These are phyloP conservation scores for Bruguiera gymnorhiza DNA, from an alignment of 345 rosid species.

Conservation along the genomic window DNA sequence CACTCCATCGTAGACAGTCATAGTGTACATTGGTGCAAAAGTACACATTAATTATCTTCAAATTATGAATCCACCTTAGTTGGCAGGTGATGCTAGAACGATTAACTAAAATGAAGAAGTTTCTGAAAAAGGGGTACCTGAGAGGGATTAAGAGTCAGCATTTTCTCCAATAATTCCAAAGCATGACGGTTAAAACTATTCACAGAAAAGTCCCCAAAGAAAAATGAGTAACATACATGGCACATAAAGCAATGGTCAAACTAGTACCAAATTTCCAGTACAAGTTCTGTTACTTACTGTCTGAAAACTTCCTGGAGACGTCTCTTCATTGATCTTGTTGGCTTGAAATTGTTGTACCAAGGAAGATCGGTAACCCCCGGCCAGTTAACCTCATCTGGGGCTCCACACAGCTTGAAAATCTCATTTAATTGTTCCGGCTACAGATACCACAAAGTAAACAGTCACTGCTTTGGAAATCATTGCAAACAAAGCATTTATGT, in stretches of 20 bases:
- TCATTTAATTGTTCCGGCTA: conserved; percentile 72
- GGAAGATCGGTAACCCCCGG: conserved; percentile 75
- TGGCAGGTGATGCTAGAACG: too few species aligned
- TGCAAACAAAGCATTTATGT: too few species aligned
- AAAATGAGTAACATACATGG: neutral
- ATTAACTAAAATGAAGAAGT: neutral
- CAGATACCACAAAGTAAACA: conserved; percentile 13
- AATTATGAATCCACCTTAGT: too few species aligned
- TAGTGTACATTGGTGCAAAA: too few species aligned
- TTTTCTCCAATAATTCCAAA: conserved; percentile 78
- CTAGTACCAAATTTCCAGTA: neutral
- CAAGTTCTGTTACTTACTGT: conserved; percentile 47
- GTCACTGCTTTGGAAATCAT: neutral
- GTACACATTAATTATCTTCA: too few species aligned
- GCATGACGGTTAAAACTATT: conserved; percentile 80
- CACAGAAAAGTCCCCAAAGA: neutral
- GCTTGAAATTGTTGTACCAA: conserved; percentile 70
- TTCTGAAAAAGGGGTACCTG: conserved; percentile 47
- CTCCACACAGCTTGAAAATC: conserved; percentile 72
- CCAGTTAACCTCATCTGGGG: conserved; percentile 69
- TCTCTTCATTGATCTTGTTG: conserved; percentile 65
- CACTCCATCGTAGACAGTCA: too few species aligned
- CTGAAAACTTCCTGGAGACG: conserved; percentile 73
- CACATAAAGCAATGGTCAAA: neutral
- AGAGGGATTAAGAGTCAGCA: conserved; percentile 85